Evolutionary conservation across 2,329 filamentous ascomycete species (phyloP), one percentile per base, ranked within the genome.

Genomic region (Claviceps humidiphila): DNA sequence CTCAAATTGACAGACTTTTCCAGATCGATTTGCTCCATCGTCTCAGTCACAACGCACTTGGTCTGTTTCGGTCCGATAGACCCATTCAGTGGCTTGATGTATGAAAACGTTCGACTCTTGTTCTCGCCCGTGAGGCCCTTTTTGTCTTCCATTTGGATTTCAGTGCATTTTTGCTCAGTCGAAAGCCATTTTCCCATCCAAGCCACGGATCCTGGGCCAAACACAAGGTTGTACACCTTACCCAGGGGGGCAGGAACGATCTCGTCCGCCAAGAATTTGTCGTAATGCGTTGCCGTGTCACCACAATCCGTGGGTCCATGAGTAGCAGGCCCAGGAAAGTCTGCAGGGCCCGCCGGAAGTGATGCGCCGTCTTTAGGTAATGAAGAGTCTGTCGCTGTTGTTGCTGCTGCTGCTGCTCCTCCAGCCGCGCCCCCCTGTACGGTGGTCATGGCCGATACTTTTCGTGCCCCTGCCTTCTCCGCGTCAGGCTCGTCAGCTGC

Each of bases 31-130:
- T 78, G 75, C 55, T 97, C 90, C n/a, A 98, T 64, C 4, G 77
- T 85, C 68, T 95, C 89, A 1, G 81, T 85, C 49, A 89, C 89
- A 54, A 94, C 85, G 66, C 93, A 98, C 64, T 95, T 96, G 13
- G 93, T 98, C 70, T 95, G 88, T 64, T 80, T 93, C 0, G 93
- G 93, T 0, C 93, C 93, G 58, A 98, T 91, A 1, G 87, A 76
- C 2, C 76, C 87, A 60, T 83, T 78, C 2, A 98, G 72, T 1
- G 93, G 93, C 66, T 96, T 97, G 69, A 95, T 95, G 65, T 96
- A 98, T 1, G 82, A 84, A 64, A 85, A 95, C 20, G 73, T 81
- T 46, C 90, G 80, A 3, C 78, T 77, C 64, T 83, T 87, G 68
- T 84, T 87, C 17, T 94, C 88, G 47, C 81, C 78, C 3, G 80